Percentiles rank a stretch among this genome's conserved stretches.
These are phyloP conservation scores for Chytriomyces sp. DNA, from an alignment of 192 early-diverging fungal species.

Conservation along the genomic window DNA sequence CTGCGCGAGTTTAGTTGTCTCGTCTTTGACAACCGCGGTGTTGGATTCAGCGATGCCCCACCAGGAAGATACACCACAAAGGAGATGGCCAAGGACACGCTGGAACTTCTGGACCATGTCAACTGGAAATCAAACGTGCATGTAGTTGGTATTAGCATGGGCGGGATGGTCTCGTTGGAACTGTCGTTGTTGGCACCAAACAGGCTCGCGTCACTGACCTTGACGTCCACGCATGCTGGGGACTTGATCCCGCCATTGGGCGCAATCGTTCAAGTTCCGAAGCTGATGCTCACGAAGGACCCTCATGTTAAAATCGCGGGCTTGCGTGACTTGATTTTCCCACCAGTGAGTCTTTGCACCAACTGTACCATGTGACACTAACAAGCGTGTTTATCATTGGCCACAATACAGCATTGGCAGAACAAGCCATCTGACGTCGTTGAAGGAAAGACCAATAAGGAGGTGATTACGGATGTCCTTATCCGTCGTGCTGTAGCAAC, in stretches of 20 bases:
- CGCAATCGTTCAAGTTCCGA: constrained; percentile 19
- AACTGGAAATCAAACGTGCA: constrained; percentile 75
- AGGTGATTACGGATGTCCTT: constrained; percentile 3
- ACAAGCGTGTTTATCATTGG: not conserved
- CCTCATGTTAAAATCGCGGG: constrained; percentile 27
- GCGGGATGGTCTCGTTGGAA: constrained; percentile 82
- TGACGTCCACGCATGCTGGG: constrained; percentile 68
- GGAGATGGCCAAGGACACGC: constrained; percentile 80
- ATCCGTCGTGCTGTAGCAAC: not conserved
- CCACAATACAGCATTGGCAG: constrained; percentile 37
- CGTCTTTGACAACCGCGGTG: constrained; percentile 88
- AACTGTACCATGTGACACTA: not conserved
- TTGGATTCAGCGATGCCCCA: constrained; percentile 61
- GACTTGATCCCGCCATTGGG: constrained; percentile 44
- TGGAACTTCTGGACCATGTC: constrained; percentile 70
- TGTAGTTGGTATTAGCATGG: constrained; percentile 83
- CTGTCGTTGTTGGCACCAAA: constrained; percentile 62
- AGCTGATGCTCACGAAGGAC: constrained; percentile 25
- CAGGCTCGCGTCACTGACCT: constrained; percentile 60
- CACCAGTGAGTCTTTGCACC: not conserved
- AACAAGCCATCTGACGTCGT: constrained; percentile 6
- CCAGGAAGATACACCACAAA: constrained; percentile 62
- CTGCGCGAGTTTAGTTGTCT: constrained; percentile 72
- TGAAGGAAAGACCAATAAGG: constrained; percentile 8
- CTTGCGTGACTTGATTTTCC: constrained; percentile 42